These are phyloP conservation scores for Gossypium schwendimanii DNA, from an alignment of 441 rosid genomes.

Conservation along the genomic window DNA sequence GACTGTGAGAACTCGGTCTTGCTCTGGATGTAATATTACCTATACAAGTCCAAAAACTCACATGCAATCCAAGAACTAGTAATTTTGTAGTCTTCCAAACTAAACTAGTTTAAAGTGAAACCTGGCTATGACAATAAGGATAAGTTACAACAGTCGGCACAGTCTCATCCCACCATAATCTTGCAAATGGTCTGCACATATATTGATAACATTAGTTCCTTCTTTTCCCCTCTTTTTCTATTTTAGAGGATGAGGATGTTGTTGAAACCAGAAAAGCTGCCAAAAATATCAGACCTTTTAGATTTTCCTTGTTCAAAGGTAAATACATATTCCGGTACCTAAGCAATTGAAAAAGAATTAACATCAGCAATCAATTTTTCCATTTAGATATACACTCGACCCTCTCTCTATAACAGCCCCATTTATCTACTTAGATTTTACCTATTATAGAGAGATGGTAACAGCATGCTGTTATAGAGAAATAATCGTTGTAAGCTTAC, in stretches of 20 bases:
- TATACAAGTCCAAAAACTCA: conserved; percentile 22
- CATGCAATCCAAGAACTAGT: conserved; percentile 1
- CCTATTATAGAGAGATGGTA: too few relatives aligned
- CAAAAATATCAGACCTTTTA: conserved; percentile 46
- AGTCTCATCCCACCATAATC: conserved; percentile 98
- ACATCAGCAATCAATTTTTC: neutral
- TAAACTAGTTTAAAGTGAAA: conserved; percentile 18
- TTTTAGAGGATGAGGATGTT: neutral
- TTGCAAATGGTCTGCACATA: conserved; percentile 62
- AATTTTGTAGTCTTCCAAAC: neutral
- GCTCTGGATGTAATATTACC: conserved; percentile 85
- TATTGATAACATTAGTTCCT: neutral
- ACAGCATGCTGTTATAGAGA: too few relatives aligned
- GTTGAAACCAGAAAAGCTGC: conserved; percentile 2
- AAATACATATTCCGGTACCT: conserved; percentile 73
- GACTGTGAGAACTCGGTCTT: conserved; percentile 78
- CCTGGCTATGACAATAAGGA: conserved; percentile 68
- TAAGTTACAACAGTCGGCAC: conserved; percentile 74
- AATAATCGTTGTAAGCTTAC: too few relatives aligned
- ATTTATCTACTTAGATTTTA: too few relatives aligned
- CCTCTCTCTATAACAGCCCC: too few relatives aligned
- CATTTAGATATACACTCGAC: neutral
- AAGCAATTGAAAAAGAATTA: conserved; percentile 18
- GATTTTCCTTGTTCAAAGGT: conserved; percentile 68
- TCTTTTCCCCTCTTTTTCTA: neutral